These are phyloP conservation scores for Diaporthe sp. DNA, from an alignment of 2,329 filamentous ascomycete genomes.

Conservation along the genomic window DNA sequence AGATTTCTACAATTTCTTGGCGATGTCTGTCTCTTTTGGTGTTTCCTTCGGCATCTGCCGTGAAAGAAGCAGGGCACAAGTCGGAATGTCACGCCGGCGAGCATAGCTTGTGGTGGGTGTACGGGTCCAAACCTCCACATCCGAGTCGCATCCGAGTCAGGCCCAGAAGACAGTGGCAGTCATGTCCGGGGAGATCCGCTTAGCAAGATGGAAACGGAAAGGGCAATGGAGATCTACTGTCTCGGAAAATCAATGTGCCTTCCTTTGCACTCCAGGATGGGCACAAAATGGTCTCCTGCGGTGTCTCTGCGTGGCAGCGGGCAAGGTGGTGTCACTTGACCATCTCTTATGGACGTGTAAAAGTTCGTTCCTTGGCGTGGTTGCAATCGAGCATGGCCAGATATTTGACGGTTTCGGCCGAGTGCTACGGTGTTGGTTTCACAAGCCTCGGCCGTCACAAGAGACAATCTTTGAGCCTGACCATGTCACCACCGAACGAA, in stretches of 20 bases:
- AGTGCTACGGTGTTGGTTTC: not conserved
- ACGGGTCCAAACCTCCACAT: not conserved
- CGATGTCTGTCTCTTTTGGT: not conserved
- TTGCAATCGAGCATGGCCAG: not conserved
- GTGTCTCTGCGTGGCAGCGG: not conserved
- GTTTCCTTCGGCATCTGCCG: not conserved
- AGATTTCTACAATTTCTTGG: not conserved
- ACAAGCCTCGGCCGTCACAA: not conserved
- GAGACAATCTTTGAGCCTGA: not conserved
- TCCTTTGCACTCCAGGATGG: not conserved
- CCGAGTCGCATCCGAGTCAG: constrained; percentile 3
- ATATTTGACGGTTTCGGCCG: not conserved
- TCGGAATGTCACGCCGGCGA: not conserved
- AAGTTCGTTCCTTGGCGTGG: not conserved
- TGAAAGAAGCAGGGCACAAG: not conserved
- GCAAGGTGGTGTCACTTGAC: not conserved
- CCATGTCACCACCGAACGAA: too few relatives aligned
- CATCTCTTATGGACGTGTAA: not conserved
- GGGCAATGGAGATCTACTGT: not conserved
- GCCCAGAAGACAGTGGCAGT: not conserved
- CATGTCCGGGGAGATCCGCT: not conserved
- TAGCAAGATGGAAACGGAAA: not conserved
- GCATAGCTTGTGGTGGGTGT: not conserved
- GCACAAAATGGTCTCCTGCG: too few relatives aligned
- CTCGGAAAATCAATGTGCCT: not conserved